Base-by-base conservation (phyloP, 179 eudicot species). In the Silene noctiflora region DNA sequence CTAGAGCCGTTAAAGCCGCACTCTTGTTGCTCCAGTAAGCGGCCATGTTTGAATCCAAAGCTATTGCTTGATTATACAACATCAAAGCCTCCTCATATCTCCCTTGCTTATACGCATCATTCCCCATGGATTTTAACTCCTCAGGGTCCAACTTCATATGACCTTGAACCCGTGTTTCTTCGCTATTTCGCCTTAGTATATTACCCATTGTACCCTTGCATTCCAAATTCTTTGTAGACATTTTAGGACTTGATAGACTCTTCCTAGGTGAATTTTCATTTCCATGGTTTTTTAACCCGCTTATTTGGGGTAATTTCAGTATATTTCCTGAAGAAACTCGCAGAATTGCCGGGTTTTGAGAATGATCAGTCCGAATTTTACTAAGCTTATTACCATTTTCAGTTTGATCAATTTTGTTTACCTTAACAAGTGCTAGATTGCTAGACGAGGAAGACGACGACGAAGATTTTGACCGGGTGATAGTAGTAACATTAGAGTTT, bases 1-100 rank as follows among this genome's bases (percentile, higher is more conserved):
- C 93, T 75, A 89, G 80, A n/a, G 89, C 87, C 20, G 85, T 78
- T 77, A 91, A 83, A 53, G 88, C 93, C 2, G 93, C 96, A 74
- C 87, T 76, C 64, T 85, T 87, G 63, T 91, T 89, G 76, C 90
- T 80, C 35, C 88, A 72, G 70, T 83, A 91, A 7, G 84, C 77
- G 3, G 93, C 93, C 29, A 75, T 80, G 12, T 46, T 84, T 4
- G 93, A 76, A 77, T 89, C 88, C 16, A 85, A 73, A 16, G 80
- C 73, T 69, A 89, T 85, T 0, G 93, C 93, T 74, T 78, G 82
- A 64, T 82, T 73, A 20, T 89, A 89, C 39, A 91, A 78, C n/a
- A 55, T 83, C 78, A 91, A 74, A 0, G 96, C 96, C 76, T 89
- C 90, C 63, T 86, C 87, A 51, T 83, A 91, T 59, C 81, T 87